Conservation (phyloP, 169 alveolate genomes). For the Eimeria necatrix region DNA sequence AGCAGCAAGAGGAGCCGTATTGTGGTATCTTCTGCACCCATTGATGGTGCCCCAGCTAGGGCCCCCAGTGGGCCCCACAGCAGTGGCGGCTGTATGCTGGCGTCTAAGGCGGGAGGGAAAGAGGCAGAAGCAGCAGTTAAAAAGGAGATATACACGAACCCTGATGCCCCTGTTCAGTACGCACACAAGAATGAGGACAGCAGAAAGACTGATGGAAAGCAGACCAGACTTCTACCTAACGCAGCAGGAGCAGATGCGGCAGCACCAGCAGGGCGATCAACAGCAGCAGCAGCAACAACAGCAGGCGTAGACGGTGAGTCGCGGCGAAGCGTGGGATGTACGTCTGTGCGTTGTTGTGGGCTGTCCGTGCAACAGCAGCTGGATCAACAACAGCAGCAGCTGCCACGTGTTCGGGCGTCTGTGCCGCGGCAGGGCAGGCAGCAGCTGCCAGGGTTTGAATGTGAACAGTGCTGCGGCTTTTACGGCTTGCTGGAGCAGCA, state of each 20-base stretch:
- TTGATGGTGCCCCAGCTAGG: neutral
- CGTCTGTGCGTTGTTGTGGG: slow-evolving; percentile 35
- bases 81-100: neutral
- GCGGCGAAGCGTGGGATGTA: neutral
- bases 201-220: neutral
- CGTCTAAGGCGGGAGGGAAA: slow-evolving; percentile 1
- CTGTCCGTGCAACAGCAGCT: slow-evolving; percentile 33
- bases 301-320: neutral
- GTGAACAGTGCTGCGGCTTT: neutral
- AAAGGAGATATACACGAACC: neutral
- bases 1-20: neutral
- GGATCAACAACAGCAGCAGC: slow-evolving; percentile 30
- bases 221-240: neutral
- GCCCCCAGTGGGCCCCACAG: neutral
- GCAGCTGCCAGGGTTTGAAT: slow-evolving; percentile 27
- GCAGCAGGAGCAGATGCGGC: slow-evolving; percentile 14
- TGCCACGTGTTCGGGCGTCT: slow-evolving; percentile 23
- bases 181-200: neutral
- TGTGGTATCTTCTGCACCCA: neutral
- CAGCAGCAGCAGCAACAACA: neutral
- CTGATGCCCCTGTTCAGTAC: neutral
- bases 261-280: neutral
- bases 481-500: neutral
- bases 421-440: neutral
- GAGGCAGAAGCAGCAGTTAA: neutral